These are phyloP conservation scores for Gaultheria prostrata DNA, from an alignment of 148 eudicot species.

Conservation along the genomic window DNA sequence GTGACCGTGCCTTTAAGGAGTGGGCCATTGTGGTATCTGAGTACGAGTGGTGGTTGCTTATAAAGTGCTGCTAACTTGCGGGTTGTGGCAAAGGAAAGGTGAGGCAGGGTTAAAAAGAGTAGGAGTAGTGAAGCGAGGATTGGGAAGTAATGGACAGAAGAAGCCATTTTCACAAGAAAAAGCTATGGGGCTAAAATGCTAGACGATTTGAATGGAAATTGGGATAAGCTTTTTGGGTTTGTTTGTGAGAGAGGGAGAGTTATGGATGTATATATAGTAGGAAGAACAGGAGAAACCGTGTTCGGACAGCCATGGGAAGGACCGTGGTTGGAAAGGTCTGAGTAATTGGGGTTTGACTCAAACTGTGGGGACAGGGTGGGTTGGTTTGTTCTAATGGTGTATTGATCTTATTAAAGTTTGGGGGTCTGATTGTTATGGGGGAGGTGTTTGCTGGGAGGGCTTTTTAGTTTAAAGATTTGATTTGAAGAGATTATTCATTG, in stretches of 20 bases:
- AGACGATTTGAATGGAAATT: not conserved
- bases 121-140: slow-evolving; percentile 6
- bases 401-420: not conserved
- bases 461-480: not conserved
- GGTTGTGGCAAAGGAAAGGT: slow-evolving; percentile 12
- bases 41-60: slow-evolving; percentile 25
- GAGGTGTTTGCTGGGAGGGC: not conserved
- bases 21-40: slow-evolving; percentile 45
- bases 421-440: not conserved
- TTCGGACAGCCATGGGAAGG: not conserved
- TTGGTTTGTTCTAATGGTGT: not conserved
- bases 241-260: not conserved
- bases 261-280: not conserved
- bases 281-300: not conserved
- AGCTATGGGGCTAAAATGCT: slow-evolving; percentile 8
- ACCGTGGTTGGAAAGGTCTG: not conserved
- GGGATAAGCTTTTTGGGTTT: not conserved
- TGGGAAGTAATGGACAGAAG: slow-evolving; percentile 13
- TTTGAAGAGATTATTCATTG: too few species aligned
- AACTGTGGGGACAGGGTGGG: not conserved
- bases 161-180: slow-evolving; percentile 16
- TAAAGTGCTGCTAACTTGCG: slow-evolving; percentile 25
- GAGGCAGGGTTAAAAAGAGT: not conserved
- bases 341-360: not conserved
- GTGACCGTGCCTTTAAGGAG: slow-evolving; percentile 41